Conservation (phyloP, 305 asterid genomes). For the Fraxinus albicans region DNA sequence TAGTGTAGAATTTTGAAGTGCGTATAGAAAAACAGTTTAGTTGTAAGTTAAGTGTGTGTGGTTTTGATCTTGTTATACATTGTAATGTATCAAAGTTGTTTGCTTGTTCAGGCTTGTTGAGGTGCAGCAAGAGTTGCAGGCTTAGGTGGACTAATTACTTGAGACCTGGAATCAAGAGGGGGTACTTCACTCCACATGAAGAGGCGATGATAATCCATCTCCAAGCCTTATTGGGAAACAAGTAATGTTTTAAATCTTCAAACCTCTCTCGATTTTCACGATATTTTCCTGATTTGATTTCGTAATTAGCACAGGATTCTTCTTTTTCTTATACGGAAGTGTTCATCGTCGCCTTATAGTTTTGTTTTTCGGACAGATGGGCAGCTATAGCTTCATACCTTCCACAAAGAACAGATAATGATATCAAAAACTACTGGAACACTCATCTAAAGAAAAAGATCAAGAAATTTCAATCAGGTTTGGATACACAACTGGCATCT, state of each 20-base stretch:
- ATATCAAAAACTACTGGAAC: conserved; percentile 95
- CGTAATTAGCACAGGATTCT: neutral
- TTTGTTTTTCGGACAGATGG: conserved; percentile 52
- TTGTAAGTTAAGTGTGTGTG: neutral
- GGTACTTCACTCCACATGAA: conserved; percentile 92
- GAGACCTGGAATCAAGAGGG: conserved; percentile 96
- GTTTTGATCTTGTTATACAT: neutral
- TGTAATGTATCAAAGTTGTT: neutral
- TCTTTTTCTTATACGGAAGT: neutral
- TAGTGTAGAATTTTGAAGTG: neutral
- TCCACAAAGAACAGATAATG: conserved; percentile 92
- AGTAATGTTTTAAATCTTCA: conserved; percentile 39
- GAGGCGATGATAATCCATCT: conserved; percentile 97
- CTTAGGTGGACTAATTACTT: conserved; percentile 93
- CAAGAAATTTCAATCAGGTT: conserved; percentile 48
- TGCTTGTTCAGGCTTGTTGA: conserved; percentile 55
- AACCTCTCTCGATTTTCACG: neutral
- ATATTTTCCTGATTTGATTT: neutral
- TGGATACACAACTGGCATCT: conserved; percentile 33
- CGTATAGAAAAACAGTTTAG: neutral
- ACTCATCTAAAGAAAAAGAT: conserved; percentile 91
- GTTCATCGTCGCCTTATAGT: neutral
- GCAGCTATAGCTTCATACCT: conserved; percentile 93
- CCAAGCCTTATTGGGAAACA: conserved; percentile 92
- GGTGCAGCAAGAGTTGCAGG: conserved; percentile 98